Evolutionary conservation across 176 grass and related monocot species (phyloP).

Genomic region (Aegilops umbellulata): DNA sequence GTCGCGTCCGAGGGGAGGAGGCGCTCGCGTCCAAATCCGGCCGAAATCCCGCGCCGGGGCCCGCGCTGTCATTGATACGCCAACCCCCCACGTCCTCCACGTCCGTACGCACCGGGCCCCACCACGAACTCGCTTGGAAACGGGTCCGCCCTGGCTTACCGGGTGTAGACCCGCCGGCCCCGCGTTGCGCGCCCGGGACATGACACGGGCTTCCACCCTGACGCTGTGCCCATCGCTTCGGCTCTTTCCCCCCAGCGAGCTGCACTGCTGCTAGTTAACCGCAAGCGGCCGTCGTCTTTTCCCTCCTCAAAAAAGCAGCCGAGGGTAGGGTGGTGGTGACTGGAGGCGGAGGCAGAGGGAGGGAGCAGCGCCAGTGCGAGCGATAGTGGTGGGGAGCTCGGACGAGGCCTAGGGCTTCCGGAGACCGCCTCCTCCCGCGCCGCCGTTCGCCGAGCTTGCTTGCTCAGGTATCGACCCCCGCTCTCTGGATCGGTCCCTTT

Average conservation of each 20-base stretch:
- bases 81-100: background rate
- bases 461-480: conserved; percentile 12
- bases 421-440: background rate
- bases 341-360: background rate
- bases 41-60: background rate
- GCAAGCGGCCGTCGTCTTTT: conserved; percentile 46
- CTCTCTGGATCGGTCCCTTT: conserved; percentile 23
- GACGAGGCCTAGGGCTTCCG: conserved; percentile 16
- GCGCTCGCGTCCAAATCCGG: background rate
- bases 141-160: background rate
- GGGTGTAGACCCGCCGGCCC: background rate
- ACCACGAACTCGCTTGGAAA: background rate
- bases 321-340: too few species aligned
- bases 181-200: background rate
- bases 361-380: background rate
- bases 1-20: background rate
- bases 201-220: conserved; percentile 29
- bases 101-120: background rate
- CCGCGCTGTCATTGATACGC: conserved; percentile 10
- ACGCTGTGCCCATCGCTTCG: conserved; percentile 20
- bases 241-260: conserved; percentile 31
- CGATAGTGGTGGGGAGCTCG: background rate
- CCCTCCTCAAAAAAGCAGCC: conserved; percentile 32
- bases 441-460: background rate
- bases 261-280: conserved; percentile 41